Conservation (phyloP, 768 basidiomycete genomes). For the Mycena alexandri region DNA sequence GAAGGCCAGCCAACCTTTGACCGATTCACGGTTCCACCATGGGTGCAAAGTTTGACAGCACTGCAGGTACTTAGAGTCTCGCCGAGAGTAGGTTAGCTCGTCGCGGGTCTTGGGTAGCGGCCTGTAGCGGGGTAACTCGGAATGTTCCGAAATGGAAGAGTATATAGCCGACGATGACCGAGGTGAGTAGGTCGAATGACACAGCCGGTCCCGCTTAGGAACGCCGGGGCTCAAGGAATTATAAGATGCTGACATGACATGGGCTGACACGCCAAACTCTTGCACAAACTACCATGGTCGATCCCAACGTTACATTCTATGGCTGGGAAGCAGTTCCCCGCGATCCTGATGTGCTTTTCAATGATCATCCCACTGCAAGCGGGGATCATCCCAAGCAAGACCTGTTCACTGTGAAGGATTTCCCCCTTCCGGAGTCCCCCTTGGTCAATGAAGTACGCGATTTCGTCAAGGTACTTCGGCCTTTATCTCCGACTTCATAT, state of each 20-base stretch:
- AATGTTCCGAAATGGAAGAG: too few species aligned
- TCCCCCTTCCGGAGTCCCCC: conserved; percentile 57
- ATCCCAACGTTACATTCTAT: conserved; percentile 51
- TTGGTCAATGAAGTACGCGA: conserved; percentile 54
- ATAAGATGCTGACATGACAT: too few species aligned
- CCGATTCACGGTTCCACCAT: too few species aligned
- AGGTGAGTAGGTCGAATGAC: too few species aligned
- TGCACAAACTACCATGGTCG: conserved; percentile 32
- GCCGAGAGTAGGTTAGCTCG: too few species aligned
- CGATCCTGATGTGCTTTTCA: conserved; percentile 63
- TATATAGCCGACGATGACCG: conserved; percentile 9
- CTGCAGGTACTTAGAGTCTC: too few species aligned
- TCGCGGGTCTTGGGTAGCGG: too few species aligned
- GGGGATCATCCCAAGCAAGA: conserved; percentile 59
- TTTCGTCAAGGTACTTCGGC: conserved; percentile 51
- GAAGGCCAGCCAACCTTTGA: too few species aligned
- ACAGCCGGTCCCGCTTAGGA: too few species aligned
- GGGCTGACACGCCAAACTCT: neutral
- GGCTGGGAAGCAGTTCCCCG: conserved; percentile 64
- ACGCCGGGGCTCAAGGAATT: too few species aligned
- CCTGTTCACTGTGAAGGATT: conserved; percentile 52
- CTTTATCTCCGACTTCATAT: neutral
- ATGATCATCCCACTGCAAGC: conserved; percentile 57
- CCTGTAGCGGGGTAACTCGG: too few species aligned
- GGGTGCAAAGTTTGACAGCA: too few species aligned